Evolutionary conservation across 208 protist genomes (phyloP).

Genomic region (Trypanosoma rangeli): DNA sequence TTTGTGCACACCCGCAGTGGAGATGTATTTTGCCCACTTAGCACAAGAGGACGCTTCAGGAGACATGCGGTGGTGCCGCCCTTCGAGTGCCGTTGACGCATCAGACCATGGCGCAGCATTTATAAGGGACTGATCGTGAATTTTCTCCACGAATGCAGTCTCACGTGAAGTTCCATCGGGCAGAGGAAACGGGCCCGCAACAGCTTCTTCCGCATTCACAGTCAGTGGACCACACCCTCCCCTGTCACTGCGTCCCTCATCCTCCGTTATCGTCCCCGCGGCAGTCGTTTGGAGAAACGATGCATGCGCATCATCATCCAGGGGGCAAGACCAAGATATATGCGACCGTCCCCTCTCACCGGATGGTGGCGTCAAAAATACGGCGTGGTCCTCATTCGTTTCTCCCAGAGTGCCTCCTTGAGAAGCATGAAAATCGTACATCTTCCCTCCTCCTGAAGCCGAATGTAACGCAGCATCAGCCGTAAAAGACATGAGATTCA

Average conservation of each 20-base stretch:
- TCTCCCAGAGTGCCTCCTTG: not conserved
- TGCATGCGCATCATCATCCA: not conserved
- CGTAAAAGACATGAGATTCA: not conserved
- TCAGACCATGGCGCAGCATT: not conserved
- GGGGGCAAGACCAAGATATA: not conserved
- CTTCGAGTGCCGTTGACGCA: not conserved
- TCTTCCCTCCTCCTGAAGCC: not conserved
- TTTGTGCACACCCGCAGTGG: constrained; percentile 7
- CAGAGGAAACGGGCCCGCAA: not conserved
- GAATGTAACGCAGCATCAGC: not conserved
- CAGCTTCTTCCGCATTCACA: not conserved
- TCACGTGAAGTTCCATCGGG: not conserved
- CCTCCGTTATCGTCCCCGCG: not conserved
- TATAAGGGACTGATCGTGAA: not conserved
- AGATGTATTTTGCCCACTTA: constrained; percentile 11
- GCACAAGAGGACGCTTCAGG: not conserved
- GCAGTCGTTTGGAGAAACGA: not conserved
- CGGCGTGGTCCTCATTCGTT: not conserved
- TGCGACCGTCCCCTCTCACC: not conserved
- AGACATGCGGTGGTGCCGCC: not conserved
- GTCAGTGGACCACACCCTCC: not conserved
- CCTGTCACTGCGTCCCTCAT: not conserved
- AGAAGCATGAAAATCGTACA: no score
- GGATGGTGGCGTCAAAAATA: not conserved
- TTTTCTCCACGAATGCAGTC: not conserved